A percentile compares a stretch with the other conserved stretches of the same genome.
Conservation (phyloP, 768 basidiomycete species). For the Trametes cinnabarina region DNA sequence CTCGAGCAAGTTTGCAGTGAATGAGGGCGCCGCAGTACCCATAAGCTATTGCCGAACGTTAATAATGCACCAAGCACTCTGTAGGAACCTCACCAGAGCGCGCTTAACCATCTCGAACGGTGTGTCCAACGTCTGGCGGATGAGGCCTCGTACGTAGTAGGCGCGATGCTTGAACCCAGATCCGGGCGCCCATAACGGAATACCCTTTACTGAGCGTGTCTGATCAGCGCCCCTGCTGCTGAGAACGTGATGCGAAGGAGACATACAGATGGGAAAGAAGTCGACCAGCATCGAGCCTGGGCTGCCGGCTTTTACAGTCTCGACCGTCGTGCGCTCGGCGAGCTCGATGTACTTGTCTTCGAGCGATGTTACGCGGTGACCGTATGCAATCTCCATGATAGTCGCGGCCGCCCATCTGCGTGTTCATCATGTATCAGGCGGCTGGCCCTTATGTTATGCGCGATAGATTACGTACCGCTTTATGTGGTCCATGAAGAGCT, state of each 20-base stretch:
- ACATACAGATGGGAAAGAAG: conserved; percentile 20
- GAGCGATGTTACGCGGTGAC: conserved; percentile 25
- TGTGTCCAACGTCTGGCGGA: conserved; percentile 6
- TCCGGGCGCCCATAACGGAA: conserved; percentile 37
- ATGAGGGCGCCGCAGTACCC: conserved; percentile 20
- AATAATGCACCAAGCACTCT: background rate
- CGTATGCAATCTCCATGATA: conserved; percentile 32
- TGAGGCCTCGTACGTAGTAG: background rate
- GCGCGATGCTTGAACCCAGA: conserved; percentile 30
- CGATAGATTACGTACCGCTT: background rate
- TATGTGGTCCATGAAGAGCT: conserved; percentile 7
- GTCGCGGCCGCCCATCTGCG: conserved; percentile 27
- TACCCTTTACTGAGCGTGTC: conserved; percentile 17
- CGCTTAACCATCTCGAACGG: conserved; percentile 23
- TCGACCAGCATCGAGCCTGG: conserved; percentile 27
- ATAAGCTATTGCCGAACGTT: background rate
- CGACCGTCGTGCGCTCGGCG: conserved; percentile 18
- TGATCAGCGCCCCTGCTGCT: background rate
- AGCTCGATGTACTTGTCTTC: conserved; percentile 28
- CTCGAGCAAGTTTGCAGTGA: conserved; percentile 21
- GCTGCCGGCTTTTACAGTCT: conserved; percentile 16
- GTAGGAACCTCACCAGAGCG: conserved; percentile 8
- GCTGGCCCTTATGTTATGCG: background rate
- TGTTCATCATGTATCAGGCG: background rate
- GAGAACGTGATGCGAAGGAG: background rate